Base-by-base conservation (phyloP, 768 basidiomycete genomes). In the Leccinum rimulosum region DNA sequence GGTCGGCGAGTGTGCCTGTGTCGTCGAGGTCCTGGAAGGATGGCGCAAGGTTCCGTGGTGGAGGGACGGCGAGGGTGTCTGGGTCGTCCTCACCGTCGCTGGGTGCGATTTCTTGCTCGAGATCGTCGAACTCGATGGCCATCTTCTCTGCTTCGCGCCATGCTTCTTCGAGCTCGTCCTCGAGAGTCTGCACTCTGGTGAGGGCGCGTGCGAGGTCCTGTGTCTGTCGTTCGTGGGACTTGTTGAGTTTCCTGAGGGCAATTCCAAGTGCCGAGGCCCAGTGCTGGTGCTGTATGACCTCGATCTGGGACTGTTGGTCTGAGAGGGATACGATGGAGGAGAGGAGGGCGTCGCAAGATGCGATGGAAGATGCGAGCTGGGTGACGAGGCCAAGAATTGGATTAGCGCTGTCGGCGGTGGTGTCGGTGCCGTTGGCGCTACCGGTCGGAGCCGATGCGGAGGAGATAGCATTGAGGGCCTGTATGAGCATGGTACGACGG, bases 181-280 rank as follows among this genome's bases (percentile, higher is more conserved):
- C 79, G 22, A 93, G 80, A 54, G 82, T 77, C 27, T 73, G 73
- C 25, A 88, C 80, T 38, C 78, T 76, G 11, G 77, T 68, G 55
- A 77, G 78, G 5, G 82, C 77, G 8, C 75, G 72, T 31, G 74
- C 70, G 28, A 90, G 77, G 28, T 92, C 88, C 2, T 76, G 68
- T 0, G 80, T 84, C 36, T 89, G 82, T 43, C 83, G 82, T 6
- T 84, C 83, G 60, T 89, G 90, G 54, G 87, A 87, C 50, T 80
- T 81, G 68, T 93, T 92, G 30, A 93, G 77, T 80, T 93, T 93
- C 11, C 90, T 82, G 53, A 93, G 69, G 2, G 88, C 90, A 62
- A 93, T 82, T 0, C 86, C 84, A 11, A 93, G 80, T 17, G 91
- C 88, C n/a, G 88, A 89, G 1, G 88, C 80, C 74, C 82, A 84